A percentile compares a stretch with the other conserved stretches of the same genome.
Evolutionary conservation across 768 basidiomycete species (phyloP).

Genomic region (Hortiboletus flavorubellus): DNA sequence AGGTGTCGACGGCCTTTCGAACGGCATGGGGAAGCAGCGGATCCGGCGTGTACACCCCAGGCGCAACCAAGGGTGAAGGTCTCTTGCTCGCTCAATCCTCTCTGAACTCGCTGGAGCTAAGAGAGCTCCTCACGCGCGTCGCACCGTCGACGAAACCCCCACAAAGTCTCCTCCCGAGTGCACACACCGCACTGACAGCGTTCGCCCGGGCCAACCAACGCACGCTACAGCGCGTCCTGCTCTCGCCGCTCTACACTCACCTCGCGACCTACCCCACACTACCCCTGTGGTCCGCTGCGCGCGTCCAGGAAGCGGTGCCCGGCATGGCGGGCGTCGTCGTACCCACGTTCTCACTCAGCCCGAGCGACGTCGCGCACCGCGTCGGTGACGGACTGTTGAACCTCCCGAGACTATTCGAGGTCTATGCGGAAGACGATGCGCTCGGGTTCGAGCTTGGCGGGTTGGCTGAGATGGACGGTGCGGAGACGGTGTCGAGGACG

Average conservation of each 20-base stretch:
- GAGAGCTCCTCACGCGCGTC: slow-evolving; percentile 31
- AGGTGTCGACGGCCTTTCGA: slow-evolving; percentile 58
- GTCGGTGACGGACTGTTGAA: slow-evolving; percentile 94
- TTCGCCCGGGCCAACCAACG: slow-evolving; percentile 75
- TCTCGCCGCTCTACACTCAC: slow-evolving; percentile 75
- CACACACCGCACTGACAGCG: slow-evolving; percentile 51
- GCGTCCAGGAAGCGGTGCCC: slow-evolving; percentile 16
- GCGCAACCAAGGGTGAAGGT: slow-evolving; percentile 62
- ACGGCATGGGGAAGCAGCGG: slow-evolving; percentile 50
- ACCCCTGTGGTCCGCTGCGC: slow-evolving; percentile 59
- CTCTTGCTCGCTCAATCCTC: slow-evolving; percentile 79
- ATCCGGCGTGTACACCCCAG: slow-evolving; percentile 50
- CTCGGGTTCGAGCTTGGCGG: slow-evolving; percentile 85
- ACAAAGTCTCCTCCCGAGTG: slow-evolving; percentile 45
- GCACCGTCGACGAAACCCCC: slow-evolving; percentile 18
- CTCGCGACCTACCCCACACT: slow-evolving; percentile 68
- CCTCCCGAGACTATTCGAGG: slow-evolving; percentile 89
- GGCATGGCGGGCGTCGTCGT: slow-evolving; percentile 49
- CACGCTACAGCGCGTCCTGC: slow-evolving; percentile 76
- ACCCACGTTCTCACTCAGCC: slow-evolving; percentile 91
- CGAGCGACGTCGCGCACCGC: slow-evolving; percentile 82
- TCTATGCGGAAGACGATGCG: slow-evolving; percentile 90
- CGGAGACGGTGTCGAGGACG: slow-evolving; percentile 21
- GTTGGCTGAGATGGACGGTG: slow-evolving; percentile 63
- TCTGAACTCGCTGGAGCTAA: slow-evolving; percentile 77